Percentiles rank a stretch among this genome's conserved stretches.
These are phyloP conservation scores for Xylaria palmicola DNA, from an alignment of 495 filamentous ascomycete genomes.

Conservation along the genomic window DNA sequence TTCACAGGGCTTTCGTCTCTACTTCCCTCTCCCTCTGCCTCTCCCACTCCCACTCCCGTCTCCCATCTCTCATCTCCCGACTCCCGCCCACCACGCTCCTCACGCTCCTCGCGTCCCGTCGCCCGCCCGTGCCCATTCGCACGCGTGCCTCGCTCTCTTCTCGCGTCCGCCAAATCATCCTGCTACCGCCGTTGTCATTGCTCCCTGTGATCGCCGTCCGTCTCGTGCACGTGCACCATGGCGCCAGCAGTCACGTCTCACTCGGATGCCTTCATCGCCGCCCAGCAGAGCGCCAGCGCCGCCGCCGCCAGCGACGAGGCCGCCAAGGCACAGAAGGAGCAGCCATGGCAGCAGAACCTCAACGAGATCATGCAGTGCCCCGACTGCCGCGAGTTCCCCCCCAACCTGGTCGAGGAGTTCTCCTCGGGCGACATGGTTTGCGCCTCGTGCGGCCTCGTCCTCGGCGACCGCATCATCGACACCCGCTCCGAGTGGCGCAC, in stretches of 20 bases:
- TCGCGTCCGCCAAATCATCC: too few relatives aligned
- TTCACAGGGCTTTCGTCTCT: background rate
- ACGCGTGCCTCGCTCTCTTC: too few relatives aligned
- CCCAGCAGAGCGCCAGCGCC: constrained; percentile 13
- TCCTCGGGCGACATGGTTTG: constrained; percentile 91
- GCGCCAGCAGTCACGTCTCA: background rate
- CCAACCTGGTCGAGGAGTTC: constrained; percentile 89
- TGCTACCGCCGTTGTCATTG: background rate
- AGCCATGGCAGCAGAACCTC: constrained; percentile 59
- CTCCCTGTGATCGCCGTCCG: background rate
- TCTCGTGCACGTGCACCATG: constrained; percentile 3
- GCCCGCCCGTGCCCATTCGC: too few relatives aligned
- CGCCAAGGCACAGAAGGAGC: constrained; percentile 17
- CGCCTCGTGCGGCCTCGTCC: constrained; percentile 84
- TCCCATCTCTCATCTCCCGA: background rate
- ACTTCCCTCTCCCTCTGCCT: background rate
- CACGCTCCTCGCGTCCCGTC: too few relatives aligned
- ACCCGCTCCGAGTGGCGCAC: constrained; percentile 98
- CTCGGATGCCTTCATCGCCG: constrained; percentile 20
- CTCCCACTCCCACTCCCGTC: background rate
- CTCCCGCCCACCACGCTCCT: too few relatives aligned
- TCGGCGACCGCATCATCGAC: constrained; percentile 88
- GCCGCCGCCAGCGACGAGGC: background rate
- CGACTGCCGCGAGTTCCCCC: constrained; percentile 88
- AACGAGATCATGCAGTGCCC: constrained; percentile 79